Evolutionary conservation across 164 flowering plant genomes (phyloP).

Genomic region (Berberis vulgaris): DNA sequence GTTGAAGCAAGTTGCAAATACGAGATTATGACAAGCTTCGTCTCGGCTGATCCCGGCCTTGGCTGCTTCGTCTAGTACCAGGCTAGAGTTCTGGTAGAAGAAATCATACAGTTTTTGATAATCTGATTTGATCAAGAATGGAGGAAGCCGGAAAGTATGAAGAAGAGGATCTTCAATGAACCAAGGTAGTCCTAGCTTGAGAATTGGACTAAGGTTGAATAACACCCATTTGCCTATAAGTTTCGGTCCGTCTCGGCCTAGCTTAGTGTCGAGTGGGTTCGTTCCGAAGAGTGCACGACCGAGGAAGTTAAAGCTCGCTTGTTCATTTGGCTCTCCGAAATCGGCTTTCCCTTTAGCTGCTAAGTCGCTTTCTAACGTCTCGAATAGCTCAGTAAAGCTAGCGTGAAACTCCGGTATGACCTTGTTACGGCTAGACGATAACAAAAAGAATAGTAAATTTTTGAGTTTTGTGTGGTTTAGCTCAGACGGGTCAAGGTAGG

Average conservation of each 20-base stretch:
- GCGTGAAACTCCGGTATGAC: slow-evolving; percentile 13
- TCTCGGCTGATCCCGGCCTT: slow-evolving; percentile 15
- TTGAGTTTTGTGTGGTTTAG: slow-evolving; percentile 14
- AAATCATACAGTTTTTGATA: slow-evolving; percentile 18
- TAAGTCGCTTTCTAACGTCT: slow-evolving; percentile 10
- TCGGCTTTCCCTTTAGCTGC: slow-evolving; percentile 6
- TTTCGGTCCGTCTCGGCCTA: slow-evolving; percentile 11
- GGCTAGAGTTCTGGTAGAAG: slow-evolving; percentile 10
- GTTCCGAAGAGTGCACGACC: slow-evolving; percentile 7
- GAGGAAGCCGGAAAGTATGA: slow-evolving; percentile 17
- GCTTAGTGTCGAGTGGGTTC: slow-evolving; percentile 12
- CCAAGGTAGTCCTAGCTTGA: slow-evolving; percentile 14
- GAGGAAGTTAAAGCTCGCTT: slow-evolving; percentile 12
- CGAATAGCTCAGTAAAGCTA: slow-evolving; percentile 9
- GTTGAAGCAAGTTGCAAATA: slow-evolving; percentile 20
- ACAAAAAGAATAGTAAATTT: slow-evolving; percentile 9
- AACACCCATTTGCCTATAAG: slow-evolving; percentile 13
- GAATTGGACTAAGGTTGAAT: slow-evolving; percentile 14
- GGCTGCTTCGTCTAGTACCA: slow-evolving; percentile 17
- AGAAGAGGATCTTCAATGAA: slow-evolving; percentile 15
- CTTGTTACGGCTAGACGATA: slow-evolving; percentile 4
- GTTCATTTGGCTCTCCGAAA: slow-evolving; percentile 5
- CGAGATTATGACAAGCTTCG: slow-evolving; percentile 24
- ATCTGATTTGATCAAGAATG: slow-evolving; percentile 7
- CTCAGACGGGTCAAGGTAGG: slow-evolving; percentile 16